A percentile compares a stretch with the other conserved stretches of the same genome.
These are phyloP conservation scores for Amphirosellinia nigrospora DNA, from an alignment of 495 filamentous ascomycete species.

Conservation along the genomic window DNA sequence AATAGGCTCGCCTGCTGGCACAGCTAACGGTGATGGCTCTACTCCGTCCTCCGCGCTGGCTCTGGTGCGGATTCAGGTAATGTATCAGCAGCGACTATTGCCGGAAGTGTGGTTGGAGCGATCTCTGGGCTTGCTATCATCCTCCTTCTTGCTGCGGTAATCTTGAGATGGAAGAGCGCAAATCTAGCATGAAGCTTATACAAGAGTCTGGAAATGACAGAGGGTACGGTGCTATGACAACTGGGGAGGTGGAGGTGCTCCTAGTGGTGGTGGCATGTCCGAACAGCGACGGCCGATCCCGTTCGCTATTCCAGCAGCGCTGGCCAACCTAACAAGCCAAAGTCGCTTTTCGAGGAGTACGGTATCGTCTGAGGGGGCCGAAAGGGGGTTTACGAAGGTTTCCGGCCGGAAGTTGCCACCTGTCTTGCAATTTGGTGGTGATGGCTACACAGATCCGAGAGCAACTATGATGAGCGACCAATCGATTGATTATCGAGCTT, in stretches of 20 bases:
- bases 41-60: background rate
- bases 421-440: constrained; percentile 70
- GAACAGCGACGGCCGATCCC: constrained; percentile 55
- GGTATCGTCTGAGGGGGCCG: constrained; percentile 51
- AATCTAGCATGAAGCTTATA: constrained; percentile 42
- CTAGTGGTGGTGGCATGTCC: constrained; percentile 46
- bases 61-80: constrained; percentile 26
- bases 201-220: constrained; percentile 39
- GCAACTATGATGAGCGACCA: constrained; percentile 51
- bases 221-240: constrained; percentile 37
- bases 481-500: constrained; percentile 58
- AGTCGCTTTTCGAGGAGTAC: constrained; percentile 54
- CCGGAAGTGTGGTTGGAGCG: constrained; percentile 70
- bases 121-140: constrained; percentile 67
- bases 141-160: constrained; percentile 58
- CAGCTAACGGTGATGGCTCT: constrained; percentile 23
- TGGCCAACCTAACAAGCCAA: constrained; percentile 54
- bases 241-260: constrained; percentile 38
- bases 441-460: constrained; percentile 69
- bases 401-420: constrained; percentile 76
- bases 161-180: constrained; percentile 62
- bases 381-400: constrained; percentile 61
- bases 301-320: constrained; percentile 62
- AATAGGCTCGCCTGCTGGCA: constrained; percentile 26
- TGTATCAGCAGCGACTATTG: constrained; percentile 47